Base-by-base conservation (phyloP, 2,329 filamentous ascomycete species). In the Lizonia empirigonia region DNA sequence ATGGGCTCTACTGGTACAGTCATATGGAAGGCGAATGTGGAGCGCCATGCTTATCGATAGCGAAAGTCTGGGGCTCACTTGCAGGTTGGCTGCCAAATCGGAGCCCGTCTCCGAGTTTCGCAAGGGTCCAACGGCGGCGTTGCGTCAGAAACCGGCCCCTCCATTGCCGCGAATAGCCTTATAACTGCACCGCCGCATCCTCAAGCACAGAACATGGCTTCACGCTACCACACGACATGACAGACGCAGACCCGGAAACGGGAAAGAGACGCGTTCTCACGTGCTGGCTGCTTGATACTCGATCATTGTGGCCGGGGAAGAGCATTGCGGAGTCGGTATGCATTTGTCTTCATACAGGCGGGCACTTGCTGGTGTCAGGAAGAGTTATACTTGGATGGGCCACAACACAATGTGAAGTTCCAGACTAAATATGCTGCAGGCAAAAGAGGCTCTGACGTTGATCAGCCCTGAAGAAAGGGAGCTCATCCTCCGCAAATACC, bases 401-500 rank as follows among this genome's bases (percentile, higher is more conserved):
- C n/a, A 7, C 9, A 41, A 55, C 49, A 42, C 52, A 36, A 59
- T 62, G 13, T 13, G 53, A 47, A 32, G n/a, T n/a, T n/a, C 9
- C 12, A 32, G 18, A 44, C 50, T 58, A 34, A 62, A 30, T 49
- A 13, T 22, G 23, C 18, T 12, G 1, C 53, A 77, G 75, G 78
- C 78, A 8, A 59, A 73, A 35, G 71, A 76, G 53, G 74, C 72
- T 9, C 69, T 81, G 48, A 34, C 61, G 1, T 62, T 80, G 15
- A 64, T 81, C 54, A 74, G 71, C 33, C 61, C 74, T 1, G 74
- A 81, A 8, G 87, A 91, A 68, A 82, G 81, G 54, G 70, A 79
- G 42, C 72, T 74, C 12, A 81, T 86, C 24, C 78, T 85, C 7
- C 78, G 78, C 50, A 90, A 84, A 74, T 83, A 84, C 74, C 84